Evolutionary conservation across 2,329 filamentous ascomycete species (phyloP).

Genomic region (Orbilia javanica): DNA sequence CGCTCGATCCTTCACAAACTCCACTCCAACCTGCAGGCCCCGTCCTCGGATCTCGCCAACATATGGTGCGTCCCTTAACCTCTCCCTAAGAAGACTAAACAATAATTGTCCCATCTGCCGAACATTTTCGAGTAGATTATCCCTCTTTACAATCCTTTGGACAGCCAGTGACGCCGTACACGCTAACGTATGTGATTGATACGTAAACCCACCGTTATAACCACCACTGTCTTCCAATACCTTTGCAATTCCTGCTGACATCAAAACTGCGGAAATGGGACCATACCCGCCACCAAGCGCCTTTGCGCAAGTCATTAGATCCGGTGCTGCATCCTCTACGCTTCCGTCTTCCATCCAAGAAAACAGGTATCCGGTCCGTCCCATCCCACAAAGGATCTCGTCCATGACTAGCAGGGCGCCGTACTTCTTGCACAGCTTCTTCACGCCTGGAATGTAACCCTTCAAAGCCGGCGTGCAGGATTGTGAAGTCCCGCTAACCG

Average conservation of each 20-base stretch:
- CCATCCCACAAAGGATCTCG: constrained; percentile 80
- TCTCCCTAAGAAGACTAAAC: constrained; percentile 66
- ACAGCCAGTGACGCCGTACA: constrained; percentile 75
- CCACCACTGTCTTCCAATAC: constrained; percentile 65
- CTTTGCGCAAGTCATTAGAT: constrained; percentile 77
- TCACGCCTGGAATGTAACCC: constrained; percentile 79
- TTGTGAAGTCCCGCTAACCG: constrained; percentile 66
- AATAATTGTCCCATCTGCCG: constrained; percentile 69
- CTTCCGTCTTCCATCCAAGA: constrained; percentile 73
- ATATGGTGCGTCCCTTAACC: constrained; percentile 67
- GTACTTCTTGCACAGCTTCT: constrained; percentile 76
- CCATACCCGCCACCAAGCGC: constrained; percentile 75
- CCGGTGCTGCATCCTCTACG: constrained; percentile 67
- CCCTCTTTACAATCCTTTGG: constrained; percentile 71
- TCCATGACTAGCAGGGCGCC: constrained; percentile 82
- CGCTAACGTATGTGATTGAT: constrained; percentile 73
- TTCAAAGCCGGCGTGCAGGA: constrained; percentile 76
- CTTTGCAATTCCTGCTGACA: constrained; percentile 69
- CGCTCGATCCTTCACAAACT: constrained; percentile 70
- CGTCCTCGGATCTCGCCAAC: constrained; percentile 74
- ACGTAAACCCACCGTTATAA: constrained; percentile 72
- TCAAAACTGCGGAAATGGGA: constrained; percentile 73
- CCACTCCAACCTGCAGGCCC: constrained; percentile 72
- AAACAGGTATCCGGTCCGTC: constrained; percentile 72
- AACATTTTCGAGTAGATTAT: constrained; percentile 73